A percentile compares a stretch with the other conserved stretches of the same genome.
These are phyloP conservation scores for Puccinellia tenuiflora DNA, from an alignment of 176 grass and related monocot species.

Conservation along the genomic window DNA sequence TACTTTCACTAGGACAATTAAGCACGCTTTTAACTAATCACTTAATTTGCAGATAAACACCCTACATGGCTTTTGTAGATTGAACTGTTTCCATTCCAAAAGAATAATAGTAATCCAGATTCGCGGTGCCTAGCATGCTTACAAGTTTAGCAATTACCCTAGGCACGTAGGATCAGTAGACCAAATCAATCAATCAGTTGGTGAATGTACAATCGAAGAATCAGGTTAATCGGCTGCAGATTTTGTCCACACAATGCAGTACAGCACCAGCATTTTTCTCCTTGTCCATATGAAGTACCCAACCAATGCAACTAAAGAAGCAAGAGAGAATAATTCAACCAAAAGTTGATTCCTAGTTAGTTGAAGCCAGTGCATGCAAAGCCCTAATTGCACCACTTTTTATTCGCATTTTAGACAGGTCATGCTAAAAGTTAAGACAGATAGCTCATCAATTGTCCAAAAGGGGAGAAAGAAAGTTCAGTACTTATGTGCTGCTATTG, in stretches of 20 bases:
- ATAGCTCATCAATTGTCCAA: constrained; percentile 20
- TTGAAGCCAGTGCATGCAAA: constrained; percentile 42
- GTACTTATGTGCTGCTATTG: not conserved
- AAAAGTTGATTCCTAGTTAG: constrained; percentile 4
- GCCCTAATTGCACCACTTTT: constrained; percentile 11
- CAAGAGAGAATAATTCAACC: constrained; percentile 6
- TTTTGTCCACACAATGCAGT: constrained; percentile 15
- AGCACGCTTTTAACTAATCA: too few relatives aligned
- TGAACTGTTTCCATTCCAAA: too few relatives aligned
- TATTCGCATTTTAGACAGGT: not conserved
- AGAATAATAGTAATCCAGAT: not conserved
- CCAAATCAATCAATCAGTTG: constrained; percentile 20
- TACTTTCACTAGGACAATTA: too few relatives aligned
- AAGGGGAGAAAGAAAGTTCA: not conserved
- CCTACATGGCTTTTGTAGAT: too few relatives aligned
- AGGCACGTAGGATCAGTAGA: constrained; percentile 4
- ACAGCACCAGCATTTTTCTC: constrained; percentile 23
- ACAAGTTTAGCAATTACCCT: constrained; percentile 5
- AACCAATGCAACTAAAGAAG: constrained; percentile 17
- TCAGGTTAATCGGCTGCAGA: constrained; percentile 20
- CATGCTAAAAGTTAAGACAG: constrained; percentile 25
- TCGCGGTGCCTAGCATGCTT: not conserved
- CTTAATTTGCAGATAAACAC: too few relatives aligned
- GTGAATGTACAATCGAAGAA: not conserved
- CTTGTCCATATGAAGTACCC: constrained; percentile 21